Percentiles rank a stretch among this genome's conserved stretches.
Conservation (phyloP, 176 grass and related monocot genomes). For the Eragrostis curvula region DNA sequence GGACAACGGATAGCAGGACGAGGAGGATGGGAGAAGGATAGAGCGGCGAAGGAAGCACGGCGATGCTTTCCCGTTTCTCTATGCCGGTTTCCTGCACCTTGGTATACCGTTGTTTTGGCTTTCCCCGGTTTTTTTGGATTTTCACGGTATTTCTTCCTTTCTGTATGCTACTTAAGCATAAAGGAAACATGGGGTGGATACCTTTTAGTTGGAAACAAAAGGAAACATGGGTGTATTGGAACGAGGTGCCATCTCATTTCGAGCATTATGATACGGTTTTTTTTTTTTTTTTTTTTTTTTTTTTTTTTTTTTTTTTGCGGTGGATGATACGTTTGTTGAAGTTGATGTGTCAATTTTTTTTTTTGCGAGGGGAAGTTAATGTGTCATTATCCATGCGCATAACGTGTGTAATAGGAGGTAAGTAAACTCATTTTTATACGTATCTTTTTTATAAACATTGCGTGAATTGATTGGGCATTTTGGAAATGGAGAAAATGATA, state of each 20-base stretch:
- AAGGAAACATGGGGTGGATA: neutral
- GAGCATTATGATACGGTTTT: neutral
- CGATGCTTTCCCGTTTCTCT: constrained; percentile 26
- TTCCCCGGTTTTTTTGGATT: neutral
- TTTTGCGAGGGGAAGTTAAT: too few species aligned
- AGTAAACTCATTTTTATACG: too few species aligned
- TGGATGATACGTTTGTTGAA: neutral
- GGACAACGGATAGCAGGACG: constrained; percentile 30
- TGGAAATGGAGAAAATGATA: neutral
- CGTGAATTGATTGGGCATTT: too few species aligned
- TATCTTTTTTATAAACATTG: too few species aligned
- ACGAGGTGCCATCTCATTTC: neutral
- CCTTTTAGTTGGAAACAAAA: neutral
- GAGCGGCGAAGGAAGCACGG: constrained; percentile 6
- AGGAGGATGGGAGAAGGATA: neutral
- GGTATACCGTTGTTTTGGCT: neutral
- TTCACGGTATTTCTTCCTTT: neutral
- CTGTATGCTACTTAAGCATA: neutral
- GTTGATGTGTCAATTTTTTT: too few species aligned
- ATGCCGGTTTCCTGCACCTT: constrained; percentile 17
- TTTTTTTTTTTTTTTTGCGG: too few species aligned
- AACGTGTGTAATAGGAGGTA: too few species aligned
- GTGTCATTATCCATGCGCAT: too few species aligned
- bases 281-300: too few species aligned
- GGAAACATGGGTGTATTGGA: neutral